phyloP scores from a whole-genome alignment of 257 asterid genomes.

The Nicotiana sylvestris region DNA sequence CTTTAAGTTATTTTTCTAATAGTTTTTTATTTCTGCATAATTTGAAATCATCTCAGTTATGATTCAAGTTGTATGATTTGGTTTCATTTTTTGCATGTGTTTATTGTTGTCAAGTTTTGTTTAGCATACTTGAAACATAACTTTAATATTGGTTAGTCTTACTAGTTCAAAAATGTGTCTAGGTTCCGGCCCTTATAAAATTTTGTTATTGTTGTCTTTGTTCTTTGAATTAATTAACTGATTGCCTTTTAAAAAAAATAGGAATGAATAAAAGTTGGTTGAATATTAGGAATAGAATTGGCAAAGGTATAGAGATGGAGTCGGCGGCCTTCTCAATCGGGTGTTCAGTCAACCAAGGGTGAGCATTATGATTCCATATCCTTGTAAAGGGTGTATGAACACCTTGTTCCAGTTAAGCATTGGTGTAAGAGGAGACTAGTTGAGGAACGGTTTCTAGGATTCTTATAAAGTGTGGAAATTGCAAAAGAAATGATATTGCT shows the following conservation, averaged over 20 bases:
- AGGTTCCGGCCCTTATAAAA: no score
- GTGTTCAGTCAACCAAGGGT: not conserved
- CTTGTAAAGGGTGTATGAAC: not conserved
- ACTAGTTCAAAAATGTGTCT: no score
- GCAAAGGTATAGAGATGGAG: not conserved
- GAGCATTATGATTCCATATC: not conserved
- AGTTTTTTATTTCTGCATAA: no score
- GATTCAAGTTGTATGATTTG: no score
- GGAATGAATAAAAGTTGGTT: not conserved
- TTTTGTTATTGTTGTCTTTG: not conserved
- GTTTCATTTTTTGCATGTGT: no score
- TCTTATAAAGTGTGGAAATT: not conserved
- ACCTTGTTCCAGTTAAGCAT: not conserved
- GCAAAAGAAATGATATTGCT: not conserved
- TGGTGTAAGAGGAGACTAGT: not conserved
- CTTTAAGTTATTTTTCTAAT: no score
- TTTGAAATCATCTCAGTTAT: no score
- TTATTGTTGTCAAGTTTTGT: no score
- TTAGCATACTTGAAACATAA: no score
- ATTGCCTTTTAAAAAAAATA: not conserved
- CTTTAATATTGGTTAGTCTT: no score
- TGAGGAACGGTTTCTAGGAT: not conserved
- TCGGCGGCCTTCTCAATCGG: not conserved
- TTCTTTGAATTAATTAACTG: not conserved
- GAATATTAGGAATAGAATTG: not conserved